Percentiles rank a stretch among this genome's conserved stretches.
These are phyloP conservation scores for Candida sphagnicola DNA, from an alignment of 805 yeast species.

Conservation along the genomic window DNA sequence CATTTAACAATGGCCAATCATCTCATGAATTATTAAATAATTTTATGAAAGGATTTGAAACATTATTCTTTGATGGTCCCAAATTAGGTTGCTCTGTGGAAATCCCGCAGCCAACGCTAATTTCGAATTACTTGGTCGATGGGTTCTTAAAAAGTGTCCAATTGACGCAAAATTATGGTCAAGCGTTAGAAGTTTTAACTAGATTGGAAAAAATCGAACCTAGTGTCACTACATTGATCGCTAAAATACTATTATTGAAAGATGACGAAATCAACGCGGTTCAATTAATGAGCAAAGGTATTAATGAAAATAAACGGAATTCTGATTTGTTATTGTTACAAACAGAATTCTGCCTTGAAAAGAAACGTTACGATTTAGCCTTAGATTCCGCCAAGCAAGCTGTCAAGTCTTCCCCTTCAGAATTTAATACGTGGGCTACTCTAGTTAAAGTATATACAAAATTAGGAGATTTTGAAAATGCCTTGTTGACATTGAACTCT, in stretches of 20 bases:
- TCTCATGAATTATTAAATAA: constrained; percentile 38
- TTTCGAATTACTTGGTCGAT: constrained; percentile 69
- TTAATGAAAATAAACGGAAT: constrained; percentile 48
- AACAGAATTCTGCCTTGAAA: constrained; percentile 53
- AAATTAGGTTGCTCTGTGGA: constrained; percentile 63
- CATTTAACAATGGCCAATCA: constrained; percentile 49
- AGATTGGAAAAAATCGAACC: constrained; percentile 51
- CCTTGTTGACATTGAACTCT: constrained; percentile 68
- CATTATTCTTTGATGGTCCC: constrained; percentile 62
- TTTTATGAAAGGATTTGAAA: constrained; percentile 64
- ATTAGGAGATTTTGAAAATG: constrained; percentile 64
- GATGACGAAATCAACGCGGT: constrained; percentile 62
- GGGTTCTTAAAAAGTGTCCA: constrained; percentile 63
- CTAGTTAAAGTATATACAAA: constrained; percentile 62
- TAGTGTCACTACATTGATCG: constrained; percentile 54
- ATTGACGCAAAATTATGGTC: constrained; percentile 60
- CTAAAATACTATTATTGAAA: constrained; percentile 47
- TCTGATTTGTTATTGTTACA: constrained; percentile 52
- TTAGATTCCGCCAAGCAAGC: constrained; percentile 58
- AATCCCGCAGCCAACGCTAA: constrained; percentile 61
- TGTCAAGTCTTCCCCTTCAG: constrained; percentile 70
- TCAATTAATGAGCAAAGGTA: constrained; percentile 47
- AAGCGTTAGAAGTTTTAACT: constrained; percentile 56
- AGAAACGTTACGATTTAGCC: constrained; percentile 53
- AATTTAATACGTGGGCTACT: constrained; percentile 69